Percentiles rank a stretch among this genome's conserved stretches.
phyloP scores from a whole-genome alignment of 2,329 filamentous ascomycete species.

The Venturia carpophila region DNA sequence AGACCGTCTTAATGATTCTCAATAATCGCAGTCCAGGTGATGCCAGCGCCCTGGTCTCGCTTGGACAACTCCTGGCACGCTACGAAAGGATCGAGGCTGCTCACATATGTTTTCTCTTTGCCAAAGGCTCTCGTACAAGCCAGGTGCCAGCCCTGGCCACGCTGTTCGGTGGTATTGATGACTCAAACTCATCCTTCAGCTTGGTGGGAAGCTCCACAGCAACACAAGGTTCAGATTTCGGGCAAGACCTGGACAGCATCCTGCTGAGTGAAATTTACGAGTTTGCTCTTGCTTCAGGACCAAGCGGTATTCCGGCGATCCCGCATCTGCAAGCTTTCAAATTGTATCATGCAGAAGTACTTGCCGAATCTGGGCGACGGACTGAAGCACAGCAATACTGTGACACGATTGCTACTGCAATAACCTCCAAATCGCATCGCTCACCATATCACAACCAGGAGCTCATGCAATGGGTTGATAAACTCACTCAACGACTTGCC shows the following conservation, averaged over 20 bases:
- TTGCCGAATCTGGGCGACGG: constrained; percentile 76
- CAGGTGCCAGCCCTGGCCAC: constrained; percentile 39
- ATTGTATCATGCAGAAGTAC: constrained; percentile 71
- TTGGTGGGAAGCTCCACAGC: constrained; percentile 79
- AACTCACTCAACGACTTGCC: constrained; percentile 73
- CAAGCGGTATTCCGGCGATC: constrained; percentile 44
- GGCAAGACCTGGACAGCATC: constrained; percentile 76
- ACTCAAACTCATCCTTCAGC: constrained; percentile 68
- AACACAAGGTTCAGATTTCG: constrained; percentile 61
- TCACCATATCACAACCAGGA: constrained; percentile 79
- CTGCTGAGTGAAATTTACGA: constrained; percentile 95
- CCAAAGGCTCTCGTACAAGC: constrained; percentile 28
- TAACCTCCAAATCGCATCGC: constrained; percentile 71
- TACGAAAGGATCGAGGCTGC: constrained; percentile 89
- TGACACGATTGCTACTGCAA: constrained; percentile 67
- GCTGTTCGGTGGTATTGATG: constrained; percentile 75
- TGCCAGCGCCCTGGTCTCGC: constrained; percentile 63
- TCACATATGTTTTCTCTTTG: constrained; percentile 89
- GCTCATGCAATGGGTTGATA: constrained; percentile 70
- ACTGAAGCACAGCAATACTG: constrained; percentile 87
- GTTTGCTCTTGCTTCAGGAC: constrained; percentile 62
- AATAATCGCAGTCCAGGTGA: constrained; percentile 84
- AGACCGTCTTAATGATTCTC: constrained; percentile 76
- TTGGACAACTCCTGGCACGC: constrained; percentile 72
- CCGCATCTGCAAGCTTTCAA: constrained; percentile 90